Base-by-base conservation (phyloP, 78 protist species). In the Dictyostelium firmibasis region DNA sequence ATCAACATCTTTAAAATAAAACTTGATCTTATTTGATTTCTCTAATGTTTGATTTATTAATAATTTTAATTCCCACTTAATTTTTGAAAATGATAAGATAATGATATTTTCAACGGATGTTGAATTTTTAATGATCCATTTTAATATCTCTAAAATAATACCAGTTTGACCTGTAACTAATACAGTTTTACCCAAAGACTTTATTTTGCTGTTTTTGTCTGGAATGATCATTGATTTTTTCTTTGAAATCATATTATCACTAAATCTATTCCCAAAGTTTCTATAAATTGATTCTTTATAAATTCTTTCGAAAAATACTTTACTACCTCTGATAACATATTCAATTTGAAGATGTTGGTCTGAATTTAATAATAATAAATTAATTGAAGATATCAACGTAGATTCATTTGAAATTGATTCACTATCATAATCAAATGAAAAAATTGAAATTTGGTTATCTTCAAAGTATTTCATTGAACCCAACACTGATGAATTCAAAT, bases 91-190 rank as follows among this genome's bases (percentile, higher is more conserved):
- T 20, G 72, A 62, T 23, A 62, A 62, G 25, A 86, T 70, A 16
- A 86, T 64, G 9, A 86, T 50, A 27, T 86, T 60, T 3, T 35
- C 62, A 1, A 86, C 9, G 1, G 35, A 62, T 36, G 25, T n/a
- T 36, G 93, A 81, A 27, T 86, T 67, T 43, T 57, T 18, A 16
- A 78, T 29, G 3, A 86, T 36, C 93, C 93, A 86, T 35, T 72
- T 50, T 57, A 86, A 47, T 7, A 78, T 75, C 35, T 38, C 78
- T 1, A 86, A 31, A 2, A 84, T 77, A 7, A 86, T 62, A 62
- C 93, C 93, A 23, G 53, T 33, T 78, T n/a, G n/a, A n/a, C n/a
- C n/a, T n/a, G n/a, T n/a, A n/a, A n/a, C n/a, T n/a, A n/a, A n/a
- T n/a, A n/a, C 78, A 85, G 13, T 85, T 85, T 50, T 85, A 78